A percentile compares a stretch with the other conserved stretches of the same genome.
These are phyloP conservation scores for Phaeodactylum tricornutum DNA, from an alignment of 108 stramenopile species.

Conservation along the genomic window DNA sequence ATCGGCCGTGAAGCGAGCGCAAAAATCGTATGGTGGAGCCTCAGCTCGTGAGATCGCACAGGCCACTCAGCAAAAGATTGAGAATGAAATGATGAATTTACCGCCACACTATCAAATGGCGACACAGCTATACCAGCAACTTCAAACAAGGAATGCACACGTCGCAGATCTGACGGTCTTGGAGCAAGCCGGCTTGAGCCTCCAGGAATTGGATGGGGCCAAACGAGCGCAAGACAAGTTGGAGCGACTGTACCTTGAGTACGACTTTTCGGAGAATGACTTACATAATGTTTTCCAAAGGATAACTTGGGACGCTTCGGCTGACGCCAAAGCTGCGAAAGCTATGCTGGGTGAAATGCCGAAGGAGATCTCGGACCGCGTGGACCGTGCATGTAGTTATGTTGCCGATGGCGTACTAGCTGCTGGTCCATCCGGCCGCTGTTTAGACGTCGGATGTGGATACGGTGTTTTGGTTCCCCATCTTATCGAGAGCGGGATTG, in stretches of 20 bases:
- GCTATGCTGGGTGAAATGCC: slow-evolving; percentile 55
- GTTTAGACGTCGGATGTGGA: slow-evolving; percentile 67
- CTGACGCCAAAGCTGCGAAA: slow-evolving; percentile 58
- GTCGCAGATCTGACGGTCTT: slow-evolving; percentile 19
- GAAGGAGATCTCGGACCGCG: slow-evolving; percentile 25
- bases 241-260: slow-evolving; percentile 23
- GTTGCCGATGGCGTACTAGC: slow-evolving; percentile 27
- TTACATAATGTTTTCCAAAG: slow-evolving; percentile 54
- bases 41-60: slow-evolving; percentile 13
- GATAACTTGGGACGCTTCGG: slow-evolving; percentile 69
- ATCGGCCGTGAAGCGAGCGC: neutral
- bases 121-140: slow-evolving; percentile 34
- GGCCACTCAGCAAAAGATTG: slow-evolving; percentile 47
- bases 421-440: slow-evolving; percentile 12
- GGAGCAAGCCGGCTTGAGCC: slow-evolving; percentile 29
- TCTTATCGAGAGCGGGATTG: slow-evolving; percentile 35
- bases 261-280: slow-evolving; percentile 24
- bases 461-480: slow-evolving; percentile 49
- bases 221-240: slow-evolving; percentile 28
- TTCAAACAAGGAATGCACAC: slow-evolving; percentile 36
- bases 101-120: slow-evolving; percentile 38
- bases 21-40: slow-evolving; percentile 4
- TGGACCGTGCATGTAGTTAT: slow-evolving; percentile 34
- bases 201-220: slow-evolving; percentile 27
- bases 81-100: slow-evolving; percentile 20